Percentiles rank a stretch among this genome's conserved stretches.
These are phyloP conservation scores for Aspergillus incahuasiensis DNA, from an alignment of 495 filamentous ascomycete species.

Conservation along the genomic window DNA sequence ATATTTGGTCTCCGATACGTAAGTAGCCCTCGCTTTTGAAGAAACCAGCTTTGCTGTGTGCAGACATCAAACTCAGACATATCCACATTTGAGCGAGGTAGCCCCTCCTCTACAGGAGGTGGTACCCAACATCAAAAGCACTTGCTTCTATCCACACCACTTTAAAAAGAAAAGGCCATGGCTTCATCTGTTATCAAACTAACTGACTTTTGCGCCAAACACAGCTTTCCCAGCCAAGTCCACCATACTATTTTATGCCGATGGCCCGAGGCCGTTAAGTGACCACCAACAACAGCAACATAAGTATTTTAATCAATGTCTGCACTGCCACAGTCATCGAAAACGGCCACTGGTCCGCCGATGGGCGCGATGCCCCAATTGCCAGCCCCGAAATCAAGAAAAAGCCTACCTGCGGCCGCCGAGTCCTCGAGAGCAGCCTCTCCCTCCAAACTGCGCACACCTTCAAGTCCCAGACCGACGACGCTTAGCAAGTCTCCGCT, in stretches of 20 bases:
- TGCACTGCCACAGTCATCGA: conserved; percentile 57
- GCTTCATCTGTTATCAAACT: not conserved
- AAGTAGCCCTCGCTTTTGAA: not conserved
- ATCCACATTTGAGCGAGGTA: not conserved
- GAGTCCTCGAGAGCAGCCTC: conserved; percentile 40
- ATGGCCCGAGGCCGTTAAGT: conserved; percentile 5
- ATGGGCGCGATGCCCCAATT: conserved; percentile 63
- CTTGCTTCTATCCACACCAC: not conserved
- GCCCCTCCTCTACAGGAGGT: not conserved
- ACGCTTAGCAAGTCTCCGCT: conserved; percentile 49
- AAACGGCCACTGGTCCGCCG: conserved; percentile 59
- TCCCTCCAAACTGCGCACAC: conserved; percentile 57
- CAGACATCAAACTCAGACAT: no score
- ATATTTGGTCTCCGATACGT: not conserved
- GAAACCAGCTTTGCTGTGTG: no score
- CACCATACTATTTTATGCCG: not conserved
- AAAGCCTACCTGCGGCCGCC: conserved; percentile 49
- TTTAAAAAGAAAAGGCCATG: not conserved
- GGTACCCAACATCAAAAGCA: not conserved
- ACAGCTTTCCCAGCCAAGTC: not conserved
- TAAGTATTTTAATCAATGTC: no score
- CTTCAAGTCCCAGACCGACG: conserved; percentile 54
- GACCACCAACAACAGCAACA: no score
- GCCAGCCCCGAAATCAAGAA: conserved; percentile 66
- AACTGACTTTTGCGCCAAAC: not conserved